phyloP scores from a whole-genome alignment of 2,329 filamentous ascomycete species.

The Rhinocladiella mackenziei region DNA sequence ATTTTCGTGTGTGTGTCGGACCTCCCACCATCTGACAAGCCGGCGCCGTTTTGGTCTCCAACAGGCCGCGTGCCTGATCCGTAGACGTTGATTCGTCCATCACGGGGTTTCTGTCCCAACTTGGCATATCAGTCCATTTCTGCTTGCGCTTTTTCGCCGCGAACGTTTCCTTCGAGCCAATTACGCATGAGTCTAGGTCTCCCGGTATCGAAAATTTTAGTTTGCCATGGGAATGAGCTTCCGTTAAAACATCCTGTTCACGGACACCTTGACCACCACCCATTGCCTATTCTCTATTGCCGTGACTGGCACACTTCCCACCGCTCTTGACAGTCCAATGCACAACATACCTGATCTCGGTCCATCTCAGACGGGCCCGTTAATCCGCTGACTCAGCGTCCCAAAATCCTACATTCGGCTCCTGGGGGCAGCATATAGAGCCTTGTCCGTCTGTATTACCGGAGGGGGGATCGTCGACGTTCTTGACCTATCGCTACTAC shows the following conservation, averaged over 20 bases:
- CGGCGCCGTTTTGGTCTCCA: conserved; percentile 5
- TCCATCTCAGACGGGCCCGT: conserved; percentile 9
- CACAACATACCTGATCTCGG: conserved; percentile 6
- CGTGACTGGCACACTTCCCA: conserved; percentile 7
- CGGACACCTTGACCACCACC: conserved; percentile 2
- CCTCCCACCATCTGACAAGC: no score
- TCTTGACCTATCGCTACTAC: no score
- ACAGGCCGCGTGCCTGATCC: conserved; percentile 21
- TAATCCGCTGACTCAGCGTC: conserved; percentile 8
- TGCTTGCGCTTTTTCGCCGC: conserved; percentile 4
- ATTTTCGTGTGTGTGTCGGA: no score
- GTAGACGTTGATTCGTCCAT: conserved; percentile 19
- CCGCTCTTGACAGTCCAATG: conserved; percentile 15
- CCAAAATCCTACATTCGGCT: background rate
- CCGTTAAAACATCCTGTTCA: conserved; percentile 15
- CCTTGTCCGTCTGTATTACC: no score
- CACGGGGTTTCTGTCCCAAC: conserved; percentile 8
- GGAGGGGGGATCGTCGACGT: no score
- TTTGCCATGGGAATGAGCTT: conserved; percentile 12
- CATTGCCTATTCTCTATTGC: conserved; percentile 1
- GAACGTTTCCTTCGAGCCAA: conserved; percentile 3
- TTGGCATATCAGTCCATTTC: conserved; percentile 9
- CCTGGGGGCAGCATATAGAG: conserved; percentile 3
- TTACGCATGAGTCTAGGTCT: no score
- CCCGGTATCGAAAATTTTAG: conserved; percentile 20